Evolutionary conservation across 495 filamentous ascomycete genomes (phyloP), one percentile per base, ranked within the genome.

Genomic region (Aspergillus homomorphus): DNA sequence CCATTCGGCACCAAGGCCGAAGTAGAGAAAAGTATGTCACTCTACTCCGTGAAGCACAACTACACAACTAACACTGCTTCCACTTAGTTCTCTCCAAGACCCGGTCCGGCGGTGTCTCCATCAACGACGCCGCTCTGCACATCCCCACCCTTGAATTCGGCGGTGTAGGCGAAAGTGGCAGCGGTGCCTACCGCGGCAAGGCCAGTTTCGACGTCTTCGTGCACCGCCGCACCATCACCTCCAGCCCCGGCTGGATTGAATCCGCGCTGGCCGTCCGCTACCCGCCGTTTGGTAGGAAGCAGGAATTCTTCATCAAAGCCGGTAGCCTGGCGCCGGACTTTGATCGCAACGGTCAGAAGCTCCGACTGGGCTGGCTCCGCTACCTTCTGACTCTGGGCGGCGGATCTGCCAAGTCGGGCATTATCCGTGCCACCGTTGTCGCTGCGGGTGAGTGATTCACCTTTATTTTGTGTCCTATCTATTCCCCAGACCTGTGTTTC

Each of bases 51-150:
- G 26, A 19, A 45, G 51, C 4, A 16, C 18, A 42, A 38, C 10
- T 26, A 45, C 3, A 10, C 20, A 26, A 51, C 55, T n/a, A 45
- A 46, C 19, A 57, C 73, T 61, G 70, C 61, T 38, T 19, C 19
- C 4, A 26, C 30, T 5, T 61, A 83, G 82, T 90, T 48, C 78
- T 90, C 46, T 73, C 78, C 53, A 73, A 80, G 53, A 82, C 87
- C 60, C 87, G 82, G 33, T 93, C 89, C 6, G 91, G 91, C 45
- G 89, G 91, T 58, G 89, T 85, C 20, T 82, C 86, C 38, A 74
- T 93, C 67, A 96, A 96, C 73, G 91, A 96, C 72, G 78, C 87
- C 51, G 89, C 84, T 64, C 86, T 91, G 73, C 92, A 97, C 75
- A 84, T 96, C 61, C 82, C 86, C 20, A 90, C 86, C 9, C 75